A percentile compares a stretch with the other conserved stretches of the same genome.
phyloP scores from a whole-genome alignment of 2,329 filamentous ascomycete species.

The Penicillium sp. region DNA sequence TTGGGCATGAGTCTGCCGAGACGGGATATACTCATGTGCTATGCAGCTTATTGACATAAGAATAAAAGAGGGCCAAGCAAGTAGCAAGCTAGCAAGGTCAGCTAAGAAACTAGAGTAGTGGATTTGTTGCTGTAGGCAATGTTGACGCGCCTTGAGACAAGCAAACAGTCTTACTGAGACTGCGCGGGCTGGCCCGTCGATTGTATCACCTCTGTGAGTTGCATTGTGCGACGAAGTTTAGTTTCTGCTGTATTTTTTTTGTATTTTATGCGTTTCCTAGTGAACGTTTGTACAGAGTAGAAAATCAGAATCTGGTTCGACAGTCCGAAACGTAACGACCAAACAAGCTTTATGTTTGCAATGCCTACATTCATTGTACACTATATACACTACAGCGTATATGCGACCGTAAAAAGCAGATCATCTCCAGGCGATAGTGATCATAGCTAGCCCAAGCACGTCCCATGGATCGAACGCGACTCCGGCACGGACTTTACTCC shows the following conservation, averaged over 20 bases:
- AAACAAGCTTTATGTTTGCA: not conserved
- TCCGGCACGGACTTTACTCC: conserved; percentile 14
- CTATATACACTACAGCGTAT: not conserved
- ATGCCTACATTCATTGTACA: not conserved
- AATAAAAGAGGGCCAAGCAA: not conserved
- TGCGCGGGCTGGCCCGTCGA: not conserved
- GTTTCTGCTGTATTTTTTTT: not conserved
- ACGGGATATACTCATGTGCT: conserved; percentile 6
- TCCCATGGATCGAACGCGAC: conserved; percentile 13
- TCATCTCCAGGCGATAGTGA: not conserved
- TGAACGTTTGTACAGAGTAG: too few species aligned
- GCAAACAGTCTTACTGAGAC: conserved; percentile 12
- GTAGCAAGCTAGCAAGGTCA: not conserved
- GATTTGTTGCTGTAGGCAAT: not conserved
- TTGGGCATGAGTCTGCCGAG: conserved; percentile 10
- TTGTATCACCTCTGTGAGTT: not conserved
- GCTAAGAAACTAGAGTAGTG: not conserved
- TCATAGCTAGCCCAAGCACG: conserved; percentile 15
- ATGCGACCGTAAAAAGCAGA: conserved; percentile 5
- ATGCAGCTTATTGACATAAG: conserved; percentile 3
- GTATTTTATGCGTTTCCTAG: not conserved
- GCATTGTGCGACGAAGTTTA: not conserved
- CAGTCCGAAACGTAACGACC: not conserved
- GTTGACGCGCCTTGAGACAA: conserved; percentile 6
- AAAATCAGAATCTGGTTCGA: not conserved